Percentiles rank a stretch among this genome's conserved stretches.
Conservation (phyloP, 1,139 yeast species). For the Kodamaea fungicola region DNA sequence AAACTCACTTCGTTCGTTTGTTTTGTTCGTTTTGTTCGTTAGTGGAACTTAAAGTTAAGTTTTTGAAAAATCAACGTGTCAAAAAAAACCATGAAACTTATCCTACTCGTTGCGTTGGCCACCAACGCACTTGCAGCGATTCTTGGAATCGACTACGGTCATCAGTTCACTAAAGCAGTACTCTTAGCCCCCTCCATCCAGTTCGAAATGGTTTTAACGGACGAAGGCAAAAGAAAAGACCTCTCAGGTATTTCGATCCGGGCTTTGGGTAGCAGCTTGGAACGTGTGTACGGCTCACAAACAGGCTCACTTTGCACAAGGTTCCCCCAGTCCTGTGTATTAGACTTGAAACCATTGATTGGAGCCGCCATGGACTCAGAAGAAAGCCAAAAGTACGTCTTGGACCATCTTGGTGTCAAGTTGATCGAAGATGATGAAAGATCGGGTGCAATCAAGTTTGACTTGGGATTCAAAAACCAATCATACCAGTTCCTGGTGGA, state of each 20-base stretch:
- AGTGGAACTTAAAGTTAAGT: too few species aligned
- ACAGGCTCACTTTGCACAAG: conserved; percentile 70
- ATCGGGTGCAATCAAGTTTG: conserved; percentile 54
- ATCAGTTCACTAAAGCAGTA: conserved; percentile 82
- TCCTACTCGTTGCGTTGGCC: conserved; percentile 11
- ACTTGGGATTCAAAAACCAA: conserved; percentile 44
- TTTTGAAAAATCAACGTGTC: neutral
- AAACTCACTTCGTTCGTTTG: too few species aligned
- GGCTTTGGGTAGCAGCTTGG: conserved; percentile 39
- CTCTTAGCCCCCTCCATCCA: conserved; percentile 89
- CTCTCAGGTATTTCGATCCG: conserved; percentile 72
- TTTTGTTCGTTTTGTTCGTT: too few species aligned
- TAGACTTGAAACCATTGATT: conserved; percentile 65
- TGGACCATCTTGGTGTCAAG: conserved; percentile 60
- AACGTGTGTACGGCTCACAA: conserved; percentile 76
- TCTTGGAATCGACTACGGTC: conserved; percentile 87
- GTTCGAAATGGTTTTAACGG: conserved; percentile 81
- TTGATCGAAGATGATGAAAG: conserved; percentile 38
- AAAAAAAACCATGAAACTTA: conserved; percentile 1
- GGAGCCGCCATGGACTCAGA: conserved; percentile 58
- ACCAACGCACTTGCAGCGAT: conserved; percentile 49
- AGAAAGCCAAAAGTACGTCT: conserved; percentile 41
- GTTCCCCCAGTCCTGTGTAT: conserved; percentile 67
- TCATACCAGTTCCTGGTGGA: conserved; percentile 50
- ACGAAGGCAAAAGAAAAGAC: conserved; percentile 91